Evolutionary conservation across 345 rosid species (phyloP).

Genomic region (Isatis tinctoria): DNA sequence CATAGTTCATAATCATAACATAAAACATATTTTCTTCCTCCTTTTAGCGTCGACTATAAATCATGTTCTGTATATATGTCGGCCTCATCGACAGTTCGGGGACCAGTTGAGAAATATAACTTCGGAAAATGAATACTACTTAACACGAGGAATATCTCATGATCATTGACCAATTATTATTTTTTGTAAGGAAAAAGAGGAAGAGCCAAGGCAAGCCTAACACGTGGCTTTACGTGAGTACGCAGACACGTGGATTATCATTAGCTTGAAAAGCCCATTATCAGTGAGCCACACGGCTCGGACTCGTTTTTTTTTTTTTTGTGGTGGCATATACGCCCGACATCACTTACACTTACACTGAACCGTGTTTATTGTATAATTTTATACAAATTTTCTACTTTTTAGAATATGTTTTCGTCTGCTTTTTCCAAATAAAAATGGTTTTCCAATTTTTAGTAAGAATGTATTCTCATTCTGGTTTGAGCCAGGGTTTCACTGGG

Average conservation of each 20-base stretch:
- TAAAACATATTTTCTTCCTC: neutral
- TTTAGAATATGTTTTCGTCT: neutral
- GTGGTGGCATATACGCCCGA: neutral
- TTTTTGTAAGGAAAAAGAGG: neutral
- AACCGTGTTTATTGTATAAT: neutral
- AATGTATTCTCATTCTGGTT: neutral
- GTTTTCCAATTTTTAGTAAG: neutral
- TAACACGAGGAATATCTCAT: neutral
- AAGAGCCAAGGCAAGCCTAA: neutral
- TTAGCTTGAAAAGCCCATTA: neutral
- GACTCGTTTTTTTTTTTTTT: neutral
- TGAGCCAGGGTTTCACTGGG: neutral
- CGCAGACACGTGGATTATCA: slow-evolving; percentile 5
- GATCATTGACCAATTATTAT: slow-evolving; percentile 13
- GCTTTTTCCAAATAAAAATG: neutral
- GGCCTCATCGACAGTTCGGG: slow-evolving; percentile 10
- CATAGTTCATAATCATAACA: neutral
- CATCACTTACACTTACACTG: slow-evolving; percentile 1
- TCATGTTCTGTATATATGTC: slow-evolving; percentile 12
- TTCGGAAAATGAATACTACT: slow-evolving; percentile 19
- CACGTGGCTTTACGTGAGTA: neutral
- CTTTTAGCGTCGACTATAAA: neutral
- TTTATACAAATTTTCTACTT: neutral
- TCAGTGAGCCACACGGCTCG: slow-evolving; percentile 19
- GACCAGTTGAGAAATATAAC: slow-evolving; percentile 19